Percentiles rank a stretch among this genome's conserved stretches.
phyloP scores from a whole-genome alignment of 1,284 basidiomycete genomes.

The Puccinia coronata region DNA sequence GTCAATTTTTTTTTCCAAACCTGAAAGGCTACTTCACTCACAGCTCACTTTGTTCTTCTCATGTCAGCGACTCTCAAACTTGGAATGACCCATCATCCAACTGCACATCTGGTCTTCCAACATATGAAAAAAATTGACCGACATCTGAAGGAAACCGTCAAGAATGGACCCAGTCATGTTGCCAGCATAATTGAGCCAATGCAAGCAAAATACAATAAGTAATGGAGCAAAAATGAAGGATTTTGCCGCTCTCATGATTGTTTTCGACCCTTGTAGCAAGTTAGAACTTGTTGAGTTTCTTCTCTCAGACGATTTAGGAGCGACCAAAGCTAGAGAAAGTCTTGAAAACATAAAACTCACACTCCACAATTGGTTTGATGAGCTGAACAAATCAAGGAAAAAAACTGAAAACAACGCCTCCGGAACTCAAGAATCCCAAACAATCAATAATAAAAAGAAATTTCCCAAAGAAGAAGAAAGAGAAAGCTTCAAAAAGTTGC shows the following conservation, averaged over 20 bases:
- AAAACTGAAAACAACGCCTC: neutral
- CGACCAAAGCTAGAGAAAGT: neutral
- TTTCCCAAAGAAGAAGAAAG: neutral
- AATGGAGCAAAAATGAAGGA: neutral
- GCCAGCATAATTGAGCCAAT: neutral
- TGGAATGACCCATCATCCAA: conserved; percentile 1
- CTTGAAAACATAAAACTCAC: neutral
- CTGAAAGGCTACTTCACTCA: too few species aligned
- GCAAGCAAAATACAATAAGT: neutral
- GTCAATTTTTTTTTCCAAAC: too few species aligned
- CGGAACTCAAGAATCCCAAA: neutral
- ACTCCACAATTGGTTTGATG: neutral
- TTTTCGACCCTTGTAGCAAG: neutral
- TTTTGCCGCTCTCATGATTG: neutral
- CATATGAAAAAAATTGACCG: neutral
- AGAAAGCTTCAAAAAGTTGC: neutral
- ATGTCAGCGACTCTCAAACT: neutral
- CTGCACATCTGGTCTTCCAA: too few species aligned
- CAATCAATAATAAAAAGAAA: neutral
- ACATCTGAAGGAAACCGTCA: too few species aligned
- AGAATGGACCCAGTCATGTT: too few species aligned
- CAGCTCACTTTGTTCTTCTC: too few species aligned
- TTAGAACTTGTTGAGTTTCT: neutral
- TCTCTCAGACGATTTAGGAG: neutral
- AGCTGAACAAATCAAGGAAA: neutral